Evolutionary conservation across 768 basidiomycete genomes (phyloP).

Genomic region (Lactarius sanguifluus): DNA sequence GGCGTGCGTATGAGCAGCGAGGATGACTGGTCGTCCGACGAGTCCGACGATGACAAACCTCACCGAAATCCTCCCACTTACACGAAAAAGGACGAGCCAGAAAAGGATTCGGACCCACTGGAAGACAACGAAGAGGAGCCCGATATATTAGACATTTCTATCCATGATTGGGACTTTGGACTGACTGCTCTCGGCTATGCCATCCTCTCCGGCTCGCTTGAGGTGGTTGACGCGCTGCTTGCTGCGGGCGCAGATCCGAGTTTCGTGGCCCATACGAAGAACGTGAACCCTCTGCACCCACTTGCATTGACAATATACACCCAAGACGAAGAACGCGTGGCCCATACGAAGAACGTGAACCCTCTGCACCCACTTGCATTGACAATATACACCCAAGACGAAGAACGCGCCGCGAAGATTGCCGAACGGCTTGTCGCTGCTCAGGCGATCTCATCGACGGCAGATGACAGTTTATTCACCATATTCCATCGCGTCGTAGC

Average conservation of each 20-base stretch:
- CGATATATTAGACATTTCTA: constrained; percentile 55
- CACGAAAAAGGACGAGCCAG: constrained; percentile 31
- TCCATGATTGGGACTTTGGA: constrained; percentile 58
- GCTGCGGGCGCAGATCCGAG: constrained; percentile 49
- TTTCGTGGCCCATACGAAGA: constrained; percentile 37
- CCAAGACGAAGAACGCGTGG: constrained; percentile 31
- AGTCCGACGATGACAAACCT: constrained; percentile 14
- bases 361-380: constrained; percentile 35
- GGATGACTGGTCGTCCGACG: constrained; percentile 30
- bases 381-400: constrained; percentile 33
- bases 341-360: constrained; percentile 33
- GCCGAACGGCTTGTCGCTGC: constrained; percentile 34
- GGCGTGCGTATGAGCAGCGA: constrained; percentile 30
- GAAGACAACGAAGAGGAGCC: constrained; percentile 51
- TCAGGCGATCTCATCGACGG: constrained; percentile 36
- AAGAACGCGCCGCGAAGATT: constrained; percentile 32
- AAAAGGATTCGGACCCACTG: constrained; percentile 40
- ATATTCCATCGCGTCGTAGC: constrained; percentile 37
- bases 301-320: constrained; percentile 35
- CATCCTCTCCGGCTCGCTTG: constrained; percentile 46
- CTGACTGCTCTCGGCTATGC: constrained; percentile 54
- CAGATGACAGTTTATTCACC: constrained; percentile 34
- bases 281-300: constrained; percentile 30
- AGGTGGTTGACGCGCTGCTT: constrained; percentile 48
- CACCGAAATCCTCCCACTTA: constrained; percentile 33